A percentile compares a stretch with the other conserved stretches of the same genome.
Evolutionary conservation across 2,329 filamentous ascomycete species (phyloP).

Genomic region (Calonectria multiphialidica): DNA sequence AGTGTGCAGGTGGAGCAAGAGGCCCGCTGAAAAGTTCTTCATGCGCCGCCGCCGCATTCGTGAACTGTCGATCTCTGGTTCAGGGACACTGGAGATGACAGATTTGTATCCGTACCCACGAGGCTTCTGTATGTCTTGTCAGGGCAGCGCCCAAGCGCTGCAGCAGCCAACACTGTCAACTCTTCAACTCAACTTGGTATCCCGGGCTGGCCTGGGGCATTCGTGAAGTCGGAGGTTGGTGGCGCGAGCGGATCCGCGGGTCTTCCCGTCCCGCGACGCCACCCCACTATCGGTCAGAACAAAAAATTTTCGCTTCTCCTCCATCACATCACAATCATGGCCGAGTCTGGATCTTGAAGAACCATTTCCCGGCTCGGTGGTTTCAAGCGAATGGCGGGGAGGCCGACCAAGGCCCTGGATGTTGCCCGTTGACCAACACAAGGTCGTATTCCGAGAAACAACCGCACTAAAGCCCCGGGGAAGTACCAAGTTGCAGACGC

Average conservation of each 20-base stretch:
- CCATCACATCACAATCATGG: neutral
- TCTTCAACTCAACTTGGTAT: constrained; percentile 6
- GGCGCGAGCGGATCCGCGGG: constrained; percentile 38
- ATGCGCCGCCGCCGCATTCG: neutral
- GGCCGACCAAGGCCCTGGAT: neutral
- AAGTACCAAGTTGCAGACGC: constrained; percentile 40
- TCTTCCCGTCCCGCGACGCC: constrained; percentile 43
- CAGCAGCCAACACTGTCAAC: neutral
- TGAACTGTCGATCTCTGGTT: constrained; percentile 1
- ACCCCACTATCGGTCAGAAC: constrained; percentile 24
- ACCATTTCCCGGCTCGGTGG: neutral
- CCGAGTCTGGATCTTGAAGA: neutral
- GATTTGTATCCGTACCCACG: constrained; percentile 1
- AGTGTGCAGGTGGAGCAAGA: neutral
- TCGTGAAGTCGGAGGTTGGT: constrained; percentile 27
- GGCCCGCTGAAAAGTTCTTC: neutral
- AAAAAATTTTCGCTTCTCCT: neutral
- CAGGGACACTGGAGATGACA: neutral
- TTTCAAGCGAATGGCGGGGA: neutral
- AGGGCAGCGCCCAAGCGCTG: constrained; percentile 8
- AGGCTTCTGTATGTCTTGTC: neutral
- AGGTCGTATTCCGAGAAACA: constrained; percentile 1
- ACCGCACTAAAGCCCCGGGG: constrained; percentile 33
- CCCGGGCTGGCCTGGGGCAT: constrained; percentile 21
- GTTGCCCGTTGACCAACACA: neutral